Evolutionary conservation across 345 rosid species (phyloP), one percentile per base, ranked within the genome.

Genomic region (Hevea brasiliensis): DNA sequence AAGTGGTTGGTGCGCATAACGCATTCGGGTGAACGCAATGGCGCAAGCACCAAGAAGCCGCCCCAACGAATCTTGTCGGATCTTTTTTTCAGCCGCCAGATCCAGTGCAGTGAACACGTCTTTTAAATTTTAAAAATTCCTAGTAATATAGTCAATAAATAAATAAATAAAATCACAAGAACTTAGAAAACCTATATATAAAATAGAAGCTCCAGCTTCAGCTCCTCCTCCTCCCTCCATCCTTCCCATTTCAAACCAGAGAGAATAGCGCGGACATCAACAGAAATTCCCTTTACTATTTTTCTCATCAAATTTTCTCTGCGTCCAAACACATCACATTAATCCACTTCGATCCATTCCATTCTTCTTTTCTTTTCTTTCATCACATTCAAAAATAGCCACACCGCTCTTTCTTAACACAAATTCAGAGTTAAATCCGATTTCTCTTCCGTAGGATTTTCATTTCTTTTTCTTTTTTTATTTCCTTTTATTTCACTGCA

Each of bases 341-440:
- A 32, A 1, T 32, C 37, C 37, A 32, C 37, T 1, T 32, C 37
- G 37, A 32, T 32, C 3, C 37, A 32, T 32, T 32, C 37, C 37
- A 32, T 32, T 32, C 4, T 32, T 32, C 37, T 44, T 44, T 44
- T 44, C 61, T 17, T 23, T 61, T 9, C 5, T 9, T 40, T 37
- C 17, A 32, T 32, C 17, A 40, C 32, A 20, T n/a, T 35, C 53
- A 20, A 14, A 26, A 66, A 48, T 50, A 67, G 40, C 27, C 20
- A 67, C 42, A 7, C 5, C 27, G 3, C 37, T 32, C 37, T 32
- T 32, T 32, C 37, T 32, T 4, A 2, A 32, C 72, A 50, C 59
- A 42, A 48, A 45, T 68, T 71, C 50, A 68, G 76, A 74, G 81
- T 81, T 72, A 32, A 75, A 69, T 67, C 85, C 79, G 82, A 79